Base-by-base conservation (phyloP, 306 rosid species). In the Casuarina equisetifolia region DNA sequence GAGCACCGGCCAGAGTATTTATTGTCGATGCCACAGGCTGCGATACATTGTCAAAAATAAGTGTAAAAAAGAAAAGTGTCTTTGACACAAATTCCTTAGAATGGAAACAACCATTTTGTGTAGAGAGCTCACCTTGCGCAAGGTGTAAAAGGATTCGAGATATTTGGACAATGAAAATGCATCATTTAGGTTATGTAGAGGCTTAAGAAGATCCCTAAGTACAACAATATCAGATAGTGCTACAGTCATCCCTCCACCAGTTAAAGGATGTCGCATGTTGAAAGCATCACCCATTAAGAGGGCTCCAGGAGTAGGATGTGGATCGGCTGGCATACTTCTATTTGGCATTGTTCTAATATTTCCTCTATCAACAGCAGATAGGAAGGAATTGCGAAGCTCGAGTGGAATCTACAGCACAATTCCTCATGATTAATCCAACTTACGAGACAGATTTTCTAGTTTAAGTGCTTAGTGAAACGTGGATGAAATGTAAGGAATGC, bases 211-310 rank as follows among this genome's bases (percentile, higher is more conserved):
- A 82, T 88, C 88, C n/a, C 84, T 75, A 12, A 88, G 80, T 4
- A 88, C 71, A 72, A 86, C 92, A 70, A 90, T 78, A 76, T 90
- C 95, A 17, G 92, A 86, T 16, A 88, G 84, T 59, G 91, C 89
- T 66, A 90, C 95, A 43, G 95, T 90, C 92, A 88, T 87, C 79
- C 95, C 95, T 75, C 92, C 95, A 57, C 92, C 94, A 5, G 94
- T 84, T 77, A 84, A 83, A 32, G 92, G 94, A 80, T 90, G 92
- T 16, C 90, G 89, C 90, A 86, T 88, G 79, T 90, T 90, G 86
- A 90, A 84, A 72, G 94, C 88, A 76, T 90, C 94, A 0, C 95
- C 95, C 78, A 90, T 44, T 70, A 90, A 76, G 35, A 90, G 78
- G 8, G 95, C 95, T 75, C 95, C 92, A 0, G 89, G 89, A 32